Conservation (phyloP, 2,329 filamentous ascomycete species). For the Calonectria crousiana region DNA sequence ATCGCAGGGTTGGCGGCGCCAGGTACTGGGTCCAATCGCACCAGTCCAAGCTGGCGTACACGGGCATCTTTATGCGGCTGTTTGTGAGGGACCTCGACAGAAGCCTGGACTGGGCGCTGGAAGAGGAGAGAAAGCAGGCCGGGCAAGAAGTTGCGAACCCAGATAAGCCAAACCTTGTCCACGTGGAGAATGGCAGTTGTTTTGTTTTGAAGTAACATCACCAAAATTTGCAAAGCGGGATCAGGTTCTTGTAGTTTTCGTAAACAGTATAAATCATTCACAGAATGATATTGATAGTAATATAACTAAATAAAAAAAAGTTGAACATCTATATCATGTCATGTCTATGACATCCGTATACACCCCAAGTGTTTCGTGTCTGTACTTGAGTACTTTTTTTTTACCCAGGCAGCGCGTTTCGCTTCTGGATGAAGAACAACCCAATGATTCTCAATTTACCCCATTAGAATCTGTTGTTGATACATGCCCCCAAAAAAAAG, state of each 20-base stretch:
- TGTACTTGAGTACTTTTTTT: conserved; percentile 1
- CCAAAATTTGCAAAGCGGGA: neutral
- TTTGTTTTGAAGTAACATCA: conserved; percentile 27
- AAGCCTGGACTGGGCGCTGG: conserved; percentile 36
- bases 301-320: neutral
- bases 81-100: conserved; percentile 27
- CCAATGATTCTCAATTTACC: neutral
- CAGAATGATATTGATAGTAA: neutral
- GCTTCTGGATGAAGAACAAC: neutral
- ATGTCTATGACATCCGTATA: neutral
- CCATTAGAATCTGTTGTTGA: conserved; percentile 7
- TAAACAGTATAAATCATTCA: neutral
- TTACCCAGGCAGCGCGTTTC: neutral
- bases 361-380: neutral
- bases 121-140: conserved; percentile 27
- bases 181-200: conserved; percentile 32
- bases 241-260: neutral
- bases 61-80: conserved; percentile 33
- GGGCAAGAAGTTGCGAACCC: neutral
- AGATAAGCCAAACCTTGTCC: conserved; percentile 20
- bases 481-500: neutral
- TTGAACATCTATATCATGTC: conserved; percentile 3
- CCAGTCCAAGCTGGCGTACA: conserved; percentile 26
- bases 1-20: conserved; percentile 34
- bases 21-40: conserved; percentile 39